A percentile compares a stretch with the other conserved stretches of the same genome.
These are phyloP conservation scores for Exophiala lecanii-corni DNA, from an alignment of 2,329 filamentous ascomycete genomes.

Conservation along the genomic window DNA sequence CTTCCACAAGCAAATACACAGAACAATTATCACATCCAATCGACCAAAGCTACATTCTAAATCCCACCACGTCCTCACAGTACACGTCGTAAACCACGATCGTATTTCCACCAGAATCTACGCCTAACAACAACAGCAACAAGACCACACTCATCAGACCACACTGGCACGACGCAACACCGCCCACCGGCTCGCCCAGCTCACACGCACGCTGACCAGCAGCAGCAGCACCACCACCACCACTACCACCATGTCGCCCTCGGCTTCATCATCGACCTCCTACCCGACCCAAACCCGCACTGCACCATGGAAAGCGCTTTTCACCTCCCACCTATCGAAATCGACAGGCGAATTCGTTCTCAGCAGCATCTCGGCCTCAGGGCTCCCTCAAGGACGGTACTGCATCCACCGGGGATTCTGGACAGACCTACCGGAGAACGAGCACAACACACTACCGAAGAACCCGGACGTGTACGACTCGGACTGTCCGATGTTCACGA, in stretches of 20 bases:
- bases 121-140: too few relatives aligned
- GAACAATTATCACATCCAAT: too few relatives aligned
- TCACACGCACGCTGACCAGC: constrained; percentile 27
- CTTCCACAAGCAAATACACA: too few relatives aligned
- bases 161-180: background rate
- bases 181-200: background rate
- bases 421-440: constrained; percentile 64
- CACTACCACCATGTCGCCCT: constrained; percentile 40
- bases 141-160: too few relatives aligned
- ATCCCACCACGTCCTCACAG: too few relatives aligned
- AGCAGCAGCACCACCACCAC: background rate
- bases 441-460: constrained; percentile 64
- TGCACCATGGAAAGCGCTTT: constrained; percentile 51
- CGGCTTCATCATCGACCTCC: background rate
- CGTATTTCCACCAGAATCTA: too few relatives aligned
- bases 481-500: constrained; percentile 79
- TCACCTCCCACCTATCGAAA: constrained; percentile 45
- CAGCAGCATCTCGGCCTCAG: constrained; percentile 38
- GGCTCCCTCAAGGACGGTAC: constrained; percentile 58
- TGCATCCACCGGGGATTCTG: constrained; percentile 86
- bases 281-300: constrained; percentile 31
- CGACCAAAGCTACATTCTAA: too few relatives aligned
- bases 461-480: constrained; percentile 70
- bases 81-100: too few relatives aligned
- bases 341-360: constrained; percentile 38